A percentile compares a stretch with the other conserved stretches of the same genome.
Conservation (phyloP, 2,329 filamentous ascomycete genomes). For the Hypoxylon sp. region DNA sequence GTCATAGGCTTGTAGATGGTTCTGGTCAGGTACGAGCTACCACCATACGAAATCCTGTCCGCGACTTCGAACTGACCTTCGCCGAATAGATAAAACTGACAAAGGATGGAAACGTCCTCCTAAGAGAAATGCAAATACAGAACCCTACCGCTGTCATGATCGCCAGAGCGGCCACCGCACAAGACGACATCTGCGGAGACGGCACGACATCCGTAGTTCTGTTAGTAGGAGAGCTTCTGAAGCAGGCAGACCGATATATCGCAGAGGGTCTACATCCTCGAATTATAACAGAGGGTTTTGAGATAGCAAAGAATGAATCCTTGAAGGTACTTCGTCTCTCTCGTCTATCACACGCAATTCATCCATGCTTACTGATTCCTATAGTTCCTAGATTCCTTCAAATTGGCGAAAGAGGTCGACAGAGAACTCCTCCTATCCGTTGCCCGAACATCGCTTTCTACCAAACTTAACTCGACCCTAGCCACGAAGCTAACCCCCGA, state of each 20-base stretch:
- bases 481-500: conserved; percentile 91
- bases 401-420: conserved; percentile 86
- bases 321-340: conserved; percentile 71
- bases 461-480: conserved; percentile 89
- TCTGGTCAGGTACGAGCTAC: conserved; percentile 66
- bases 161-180: conserved; percentile 86
- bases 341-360: conserved; percentile 6
- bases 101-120: conserved; percentile 93
- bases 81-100: conserved; percentile 88
- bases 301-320: conserved; percentile 92
- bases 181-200: conserved; percentile 98
- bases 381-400: conserved; percentile 93
- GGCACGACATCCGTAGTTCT: conserved; percentile 97
- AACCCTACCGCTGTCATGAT: conserved; percentile 95
- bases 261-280: conserved; percentile 95
- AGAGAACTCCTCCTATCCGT: conserved; percentile 93
- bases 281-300: conserved; percentile 96
- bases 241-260: conserved; percentile 97
- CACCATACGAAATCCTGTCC: conserved; percentile 23
- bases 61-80: conserved; percentile 29
- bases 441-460: conserved; percentile 91
- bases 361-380: conserved; percentile 26
- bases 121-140: conserved; percentile 90
- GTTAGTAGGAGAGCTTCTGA: conserved; percentile 93
- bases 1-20: conserved; percentile 70